Evolutionary conservation across 331 rosid species (phyloP).

Genomic region (Quercus lobata): DNA sequence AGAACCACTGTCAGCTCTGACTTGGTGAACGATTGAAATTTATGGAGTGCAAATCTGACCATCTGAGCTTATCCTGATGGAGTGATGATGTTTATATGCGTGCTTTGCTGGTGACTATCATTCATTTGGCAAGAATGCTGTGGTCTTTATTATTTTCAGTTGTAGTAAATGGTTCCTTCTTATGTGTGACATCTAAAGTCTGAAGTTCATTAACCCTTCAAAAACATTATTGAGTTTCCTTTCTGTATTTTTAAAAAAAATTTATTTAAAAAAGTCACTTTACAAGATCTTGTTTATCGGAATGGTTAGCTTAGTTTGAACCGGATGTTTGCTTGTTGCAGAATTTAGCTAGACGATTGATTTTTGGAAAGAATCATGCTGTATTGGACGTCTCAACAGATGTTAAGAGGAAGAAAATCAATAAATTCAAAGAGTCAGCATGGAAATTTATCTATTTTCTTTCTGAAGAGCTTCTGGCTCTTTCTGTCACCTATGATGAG

Average conservation of each 20-base stretch:
- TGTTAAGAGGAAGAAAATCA: constrained; percentile 53
- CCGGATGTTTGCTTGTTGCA: constrained; percentile 27
- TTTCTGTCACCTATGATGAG: constrained; percentile 68
- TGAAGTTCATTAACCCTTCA: neutral
- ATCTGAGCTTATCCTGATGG: neutral
- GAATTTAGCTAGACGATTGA: constrained; percentile 61
- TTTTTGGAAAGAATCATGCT: constrained; percentile 59
- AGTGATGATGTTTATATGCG: neutral
- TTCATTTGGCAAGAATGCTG: neutral
- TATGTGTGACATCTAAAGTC: neutral
- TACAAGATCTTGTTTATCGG: neutral
- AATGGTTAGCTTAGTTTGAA: constrained; percentile 2
- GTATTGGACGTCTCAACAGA: constrained; percentile 35
- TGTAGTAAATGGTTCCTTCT: neutral
- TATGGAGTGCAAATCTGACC: neutral
- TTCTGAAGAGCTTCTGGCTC: constrained; percentile 68
- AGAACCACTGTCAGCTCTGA: neutral
- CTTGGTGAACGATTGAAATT: neutral
- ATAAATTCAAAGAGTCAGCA: constrained; percentile 84
- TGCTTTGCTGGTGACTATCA: neutral
- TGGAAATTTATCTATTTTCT: constrained; percentile 84
- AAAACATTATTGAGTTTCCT: neutral
- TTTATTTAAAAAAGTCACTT: neutral
- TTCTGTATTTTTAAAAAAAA: neutral
- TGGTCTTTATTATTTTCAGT: neutral